Evolutionary conservation across 257 asterid genomes (phyloP).

Genomic region (Ocimum tenuiflorum): DNA sequence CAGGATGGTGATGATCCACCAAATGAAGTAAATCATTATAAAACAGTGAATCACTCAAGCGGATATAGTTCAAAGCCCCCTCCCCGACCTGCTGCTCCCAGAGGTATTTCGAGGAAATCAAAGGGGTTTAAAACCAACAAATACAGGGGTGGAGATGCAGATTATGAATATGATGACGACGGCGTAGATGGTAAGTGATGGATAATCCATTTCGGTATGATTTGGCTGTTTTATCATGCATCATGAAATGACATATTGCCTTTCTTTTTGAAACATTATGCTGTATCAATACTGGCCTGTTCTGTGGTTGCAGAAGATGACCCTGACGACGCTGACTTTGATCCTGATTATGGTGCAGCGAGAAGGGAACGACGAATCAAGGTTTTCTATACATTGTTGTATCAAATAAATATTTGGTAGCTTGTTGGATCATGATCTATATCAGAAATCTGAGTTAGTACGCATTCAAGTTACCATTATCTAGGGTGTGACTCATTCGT

Average conservation of each 20-base stretch:
- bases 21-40: slow-evolving; percentile 55
- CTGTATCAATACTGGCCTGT: slow-evolving; percentile 10
- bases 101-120: slow-evolving; percentile 42
- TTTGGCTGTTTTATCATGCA: neutral
- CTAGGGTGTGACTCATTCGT: too few species aligned
- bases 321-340: slow-evolving; percentile 85
- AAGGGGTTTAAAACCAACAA: slow-evolving; percentile 44
- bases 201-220: neutral
- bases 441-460: too few species aligned
- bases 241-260: slow-evolving; percentile 2
- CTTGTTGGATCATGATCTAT: neutral
- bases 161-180: slow-evolving; percentile 47
- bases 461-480: too few species aligned
- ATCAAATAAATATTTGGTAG: slow-evolving; percentile 8
- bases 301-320: slow-evolving; percentile 71
- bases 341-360: slow-evolving; percentile 67
- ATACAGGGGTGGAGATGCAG: slow-evolving; percentile 47
- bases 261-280: neutral
- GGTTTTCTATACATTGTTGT: slow-evolving; percentile 34
- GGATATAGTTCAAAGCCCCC: slow-evolving; percentile 49
- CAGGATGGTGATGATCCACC: slow-evolving; percentile 86
- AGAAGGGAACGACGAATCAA: slow-evolving; percentile 48
- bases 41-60: slow-evolving; percentile 43
- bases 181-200: slow-evolving; percentile 37
- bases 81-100: slow-evolving; percentile 36